A percentile compares a stretch with the other conserved stretches of the same genome.
Conservation (phyloP, 257 asterid genomes). For the Datura wrightii region DNA sequence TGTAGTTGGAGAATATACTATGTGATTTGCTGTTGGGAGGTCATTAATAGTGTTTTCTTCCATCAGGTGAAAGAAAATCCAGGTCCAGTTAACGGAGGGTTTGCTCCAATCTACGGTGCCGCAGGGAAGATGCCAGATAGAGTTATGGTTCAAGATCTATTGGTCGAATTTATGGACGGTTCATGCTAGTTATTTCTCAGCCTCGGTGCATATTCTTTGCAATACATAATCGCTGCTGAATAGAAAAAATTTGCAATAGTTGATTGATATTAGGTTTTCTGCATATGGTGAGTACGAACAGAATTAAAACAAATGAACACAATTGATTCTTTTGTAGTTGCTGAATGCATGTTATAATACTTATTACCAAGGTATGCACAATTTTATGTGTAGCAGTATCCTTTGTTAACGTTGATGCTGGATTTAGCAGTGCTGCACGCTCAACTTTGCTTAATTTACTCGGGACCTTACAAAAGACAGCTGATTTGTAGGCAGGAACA, state of each 20-base stretch:
- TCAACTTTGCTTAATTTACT: no score
- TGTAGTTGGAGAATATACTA: not conserved
- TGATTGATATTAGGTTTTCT: not conserved
- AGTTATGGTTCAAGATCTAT: conserved; percentile 82
- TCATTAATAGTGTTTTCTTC: conserved; percentile 16
- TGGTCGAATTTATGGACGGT: conserved; percentile 91
- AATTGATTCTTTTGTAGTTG: not conserved
- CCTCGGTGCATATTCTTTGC: conserved; percentile 31
- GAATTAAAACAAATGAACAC: not conserved
- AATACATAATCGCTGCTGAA: not conserved
- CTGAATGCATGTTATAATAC: not conserved
- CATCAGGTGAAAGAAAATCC: conserved; percentile 93
- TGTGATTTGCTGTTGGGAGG: conserved; percentile 16
- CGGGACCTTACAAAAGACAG: no score
- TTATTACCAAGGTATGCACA: not conserved
- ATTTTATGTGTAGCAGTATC: no score
- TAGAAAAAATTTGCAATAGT: not conserved
- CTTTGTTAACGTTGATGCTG: no score
- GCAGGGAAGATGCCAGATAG: conserved; percentile 99
- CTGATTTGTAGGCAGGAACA: no score
- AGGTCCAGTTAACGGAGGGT: conserved; percentile 89
- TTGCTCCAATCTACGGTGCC: conserved; percentile 98
- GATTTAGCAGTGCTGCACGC: no score
- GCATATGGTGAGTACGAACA: not conserved
- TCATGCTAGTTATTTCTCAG: conserved; percentile 58